Evolutionary conservation across 2,329 filamentous ascomycete genomes (phyloP).

Genomic region (Aspergillus sojae): DNA sequence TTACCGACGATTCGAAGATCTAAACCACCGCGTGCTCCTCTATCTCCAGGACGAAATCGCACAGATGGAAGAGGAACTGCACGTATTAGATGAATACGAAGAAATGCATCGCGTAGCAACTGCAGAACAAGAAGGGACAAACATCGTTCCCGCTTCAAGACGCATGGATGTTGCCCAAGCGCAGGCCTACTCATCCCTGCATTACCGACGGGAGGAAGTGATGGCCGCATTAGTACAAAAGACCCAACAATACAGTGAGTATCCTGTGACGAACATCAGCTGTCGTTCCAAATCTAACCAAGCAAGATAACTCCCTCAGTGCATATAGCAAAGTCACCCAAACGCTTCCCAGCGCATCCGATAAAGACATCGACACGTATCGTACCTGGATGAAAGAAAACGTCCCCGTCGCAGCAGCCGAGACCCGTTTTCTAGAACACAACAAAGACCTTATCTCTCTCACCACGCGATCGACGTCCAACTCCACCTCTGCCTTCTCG

Average conservation of each 20-base stretch:
- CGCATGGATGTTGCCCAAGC: conserved; percentile 45
- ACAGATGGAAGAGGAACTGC: conserved; percentile 78
- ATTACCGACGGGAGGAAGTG: conserved; percentile 57
- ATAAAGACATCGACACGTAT: conserved; percentile 55
- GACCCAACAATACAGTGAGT: conserved; percentile 63
- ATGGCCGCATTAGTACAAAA: conserved; percentile 60
- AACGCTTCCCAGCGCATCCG: conserved; percentile 48
- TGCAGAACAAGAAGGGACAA: conserved; percentile 36
- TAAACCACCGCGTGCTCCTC: conserved; percentile 81
- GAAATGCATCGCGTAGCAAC: conserved; percentile 38
- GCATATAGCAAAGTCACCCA: conserved; percentile 53
- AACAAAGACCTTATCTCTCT: conserved; percentile 49
- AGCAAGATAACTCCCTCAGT: conserved; percentile 44
- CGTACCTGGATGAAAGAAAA: conserved; percentile 56
- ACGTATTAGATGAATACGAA: conserved; percentile 65
- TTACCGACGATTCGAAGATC: conserved; percentile 78
- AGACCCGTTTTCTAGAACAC: conserved; percentile 57
- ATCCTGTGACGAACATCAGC: background rate
- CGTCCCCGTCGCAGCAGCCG: conserved; percentile 52
- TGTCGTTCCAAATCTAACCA: background rate
- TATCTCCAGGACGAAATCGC: conserved; percentile 83
- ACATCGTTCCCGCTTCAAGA: conserved; percentile 40
- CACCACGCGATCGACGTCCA: conserved; percentile 23
- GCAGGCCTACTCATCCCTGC: conserved; percentile 56
- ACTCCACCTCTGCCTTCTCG: conserved; percentile 33